Evolutionary conservation across 257 asterid genomes (phyloP).

Genomic region (Solanum pennellii): DNA sequence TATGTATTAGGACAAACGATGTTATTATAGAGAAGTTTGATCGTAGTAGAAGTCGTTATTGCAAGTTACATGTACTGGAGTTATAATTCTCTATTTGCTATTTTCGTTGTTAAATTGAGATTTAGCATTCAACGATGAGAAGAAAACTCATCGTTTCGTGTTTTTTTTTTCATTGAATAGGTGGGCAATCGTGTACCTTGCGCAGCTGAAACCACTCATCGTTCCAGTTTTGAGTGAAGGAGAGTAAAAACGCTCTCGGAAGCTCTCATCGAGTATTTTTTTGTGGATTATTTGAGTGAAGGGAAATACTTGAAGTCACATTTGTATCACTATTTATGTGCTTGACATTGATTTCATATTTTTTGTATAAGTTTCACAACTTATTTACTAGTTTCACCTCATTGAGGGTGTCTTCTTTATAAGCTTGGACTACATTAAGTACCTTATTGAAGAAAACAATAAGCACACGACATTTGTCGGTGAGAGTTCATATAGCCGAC

Average conservation of each 20-base stretch:
- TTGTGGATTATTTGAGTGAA: slow-evolving; percentile 1
- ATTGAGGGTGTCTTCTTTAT: background rate
- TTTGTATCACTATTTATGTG: slow-evolving; percentile 3
- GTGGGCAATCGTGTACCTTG: slow-evolving; percentile 92
- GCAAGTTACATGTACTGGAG: background rate
- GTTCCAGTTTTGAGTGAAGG: slow-evolving; percentile 80
- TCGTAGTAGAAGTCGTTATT: background rate
- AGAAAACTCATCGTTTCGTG: background rate
- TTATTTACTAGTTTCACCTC: background rate
- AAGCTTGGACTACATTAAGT: background rate
- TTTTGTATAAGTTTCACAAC: background rate
- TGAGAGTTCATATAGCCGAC: background rate
- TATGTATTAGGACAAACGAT: background rate
- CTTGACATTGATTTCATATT: slow-evolving; percentile 2
- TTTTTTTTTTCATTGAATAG: slow-evolving; percentile 11
- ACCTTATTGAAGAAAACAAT: background rate
- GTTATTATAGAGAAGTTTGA: background rate
- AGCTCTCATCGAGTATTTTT: background rate
- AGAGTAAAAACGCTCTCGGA: slow-evolving; percentile 2
- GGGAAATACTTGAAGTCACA: slow-evolving; percentile 1
- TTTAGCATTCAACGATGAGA: background rate
- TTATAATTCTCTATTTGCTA: background rate
- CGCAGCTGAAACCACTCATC: slow-evolving; percentile 89
- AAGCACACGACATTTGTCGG: background rate
- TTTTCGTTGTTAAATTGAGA: background rate